These are phyloP conservation scores for Trichoderma gracile DNA, from an alignment of 2,329 filamentous ascomycete species.

Conservation along the genomic window DNA sequence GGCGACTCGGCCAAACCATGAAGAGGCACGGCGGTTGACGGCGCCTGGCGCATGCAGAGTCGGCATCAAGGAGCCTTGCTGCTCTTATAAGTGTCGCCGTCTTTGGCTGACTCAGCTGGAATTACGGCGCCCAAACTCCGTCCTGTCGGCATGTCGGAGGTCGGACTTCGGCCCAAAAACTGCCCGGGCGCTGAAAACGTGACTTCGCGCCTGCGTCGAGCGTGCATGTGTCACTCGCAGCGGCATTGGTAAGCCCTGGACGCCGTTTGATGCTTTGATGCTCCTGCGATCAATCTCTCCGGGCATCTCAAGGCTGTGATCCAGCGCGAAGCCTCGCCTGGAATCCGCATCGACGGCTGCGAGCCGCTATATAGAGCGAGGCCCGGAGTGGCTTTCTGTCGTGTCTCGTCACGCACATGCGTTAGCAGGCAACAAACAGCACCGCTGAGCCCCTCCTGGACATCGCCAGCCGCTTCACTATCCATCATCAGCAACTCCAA, in stretches of 20 bases:
- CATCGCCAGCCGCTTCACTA: too few relatives aligned
- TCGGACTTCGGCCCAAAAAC: conserved; percentile 20
- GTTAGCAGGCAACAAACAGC: too few relatives aligned
- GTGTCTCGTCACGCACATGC: neutral
- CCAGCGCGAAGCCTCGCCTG: neutral
- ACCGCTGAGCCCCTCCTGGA: too few relatives aligned
- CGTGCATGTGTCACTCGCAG: conserved; percentile 4
- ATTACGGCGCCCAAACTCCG: neutral
- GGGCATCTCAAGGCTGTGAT: neutral
- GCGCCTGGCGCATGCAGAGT: neutral
- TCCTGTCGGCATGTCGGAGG: neutral
- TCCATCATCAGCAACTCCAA: neutral
- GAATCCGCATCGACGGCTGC: neutral
- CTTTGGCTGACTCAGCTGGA: neutral
- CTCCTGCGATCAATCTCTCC: conserved; percentile 2
- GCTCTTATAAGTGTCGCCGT: too few relatives aligned
- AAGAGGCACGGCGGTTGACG: too few relatives aligned
- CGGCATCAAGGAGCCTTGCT: neutral
- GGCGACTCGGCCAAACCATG: too few relatives aligned
- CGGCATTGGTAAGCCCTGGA: conserved; percentile 14
- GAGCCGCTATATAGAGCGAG: conserved; percentile 6
- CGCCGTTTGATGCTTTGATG: neutral
- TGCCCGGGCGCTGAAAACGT: conserved; percentile 23
- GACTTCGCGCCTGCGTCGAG: conserved; percentile 3
- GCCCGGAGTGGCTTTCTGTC: conserved; percentile 11